phyloP scores from a whole-genome alignment of 768 basidiomycete genomes.

The Kwoniella dendrophila region DNA sequence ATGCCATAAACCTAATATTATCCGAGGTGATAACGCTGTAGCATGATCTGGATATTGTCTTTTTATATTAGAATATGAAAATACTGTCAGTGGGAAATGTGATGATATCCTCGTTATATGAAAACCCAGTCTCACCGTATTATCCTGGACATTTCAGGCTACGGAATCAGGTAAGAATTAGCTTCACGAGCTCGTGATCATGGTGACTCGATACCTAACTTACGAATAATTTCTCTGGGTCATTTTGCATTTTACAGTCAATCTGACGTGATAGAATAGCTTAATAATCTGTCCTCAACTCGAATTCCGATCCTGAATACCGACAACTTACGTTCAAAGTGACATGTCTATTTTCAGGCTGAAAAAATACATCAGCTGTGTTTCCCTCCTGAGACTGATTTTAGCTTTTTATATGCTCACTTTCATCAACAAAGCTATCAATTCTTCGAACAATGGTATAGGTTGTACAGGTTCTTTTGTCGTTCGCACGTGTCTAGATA shows the following conservation, averaged over 20 bases:
- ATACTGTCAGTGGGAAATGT: not conserved
- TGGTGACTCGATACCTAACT: slow-evolving; percentile 14
- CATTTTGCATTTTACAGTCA: slow-evolving; percentile 57
- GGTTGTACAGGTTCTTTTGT: slow-evolving; percentile 54
- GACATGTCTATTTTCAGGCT: slow-evolving; percentile 56
- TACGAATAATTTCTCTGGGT: slow-evolving; percentile 53
- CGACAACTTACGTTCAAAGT: slow-evolving; percentile 48
- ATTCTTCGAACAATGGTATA: slow-evolving; percentile 55
- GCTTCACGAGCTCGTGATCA: not conserved
- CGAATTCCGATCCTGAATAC: no score
- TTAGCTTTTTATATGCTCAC: slow-evolving; percentile 18
- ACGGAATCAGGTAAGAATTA: slow-evolving; percentile 13
- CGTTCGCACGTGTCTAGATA: slow-evolving; percentile 51
- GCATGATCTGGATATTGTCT: slow-evolving; percentile 38
- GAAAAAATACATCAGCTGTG: slow-evolving; percentile 6
- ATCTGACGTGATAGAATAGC: slow-evolving; percentile 37
- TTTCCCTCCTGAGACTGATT: not conserved
- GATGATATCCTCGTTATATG: not conserved
- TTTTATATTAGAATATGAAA: not conserved
- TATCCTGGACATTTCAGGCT: slow-evolving; percentile 55
- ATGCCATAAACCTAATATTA: slow-evolving; percentile 57
- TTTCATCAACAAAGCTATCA: slow-evolving; percentile 55
- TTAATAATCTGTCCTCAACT: not conserved
- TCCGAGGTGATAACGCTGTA: slow-evolving; percentile 47
- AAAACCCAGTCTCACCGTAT: slow-evolving; percentile 33